These are phyloP conservation scores for Blastobotrys capitulatus DNA, from an alignment of 1,139 yeast species.

Conservation along the genomic window DNA sequence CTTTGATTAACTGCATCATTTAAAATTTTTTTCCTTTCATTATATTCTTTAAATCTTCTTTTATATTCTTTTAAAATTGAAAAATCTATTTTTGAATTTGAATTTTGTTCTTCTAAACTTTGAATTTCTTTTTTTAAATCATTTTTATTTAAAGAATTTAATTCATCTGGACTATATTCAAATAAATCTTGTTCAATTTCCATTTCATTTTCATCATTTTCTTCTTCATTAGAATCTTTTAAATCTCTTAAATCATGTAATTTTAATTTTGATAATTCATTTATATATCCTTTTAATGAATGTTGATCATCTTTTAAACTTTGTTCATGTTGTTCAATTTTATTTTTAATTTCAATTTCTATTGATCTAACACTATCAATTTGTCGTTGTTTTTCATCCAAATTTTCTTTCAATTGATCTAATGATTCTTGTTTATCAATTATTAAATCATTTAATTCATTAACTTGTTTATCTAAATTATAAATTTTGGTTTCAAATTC, in stretches of 20 bases:
- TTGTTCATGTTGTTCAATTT: conserved; percentile 52
- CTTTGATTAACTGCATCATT: conserved; percentile 62
- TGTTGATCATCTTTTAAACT: conserved; percentile 41
- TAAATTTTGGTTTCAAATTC: conserved; percentile 23
- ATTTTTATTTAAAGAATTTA: conserved; percentile 47
- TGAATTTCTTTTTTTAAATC: conserved; percentile 49
- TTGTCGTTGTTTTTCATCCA: conserved; percentile 48
- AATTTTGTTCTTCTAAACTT: conserved; percentile 51
- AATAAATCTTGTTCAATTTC: conserved; percentile 14
- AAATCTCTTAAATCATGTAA: conserved; percentile 28
- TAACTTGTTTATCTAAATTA: conserved; percentile 34
- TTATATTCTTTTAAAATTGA: conserved; percentile 78
- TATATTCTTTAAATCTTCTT: conserved; percentile 57
- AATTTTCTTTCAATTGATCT: conserved; percentile 40
- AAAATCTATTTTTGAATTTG: conserved; percentile 59
- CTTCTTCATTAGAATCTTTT: neutral
- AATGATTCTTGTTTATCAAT: conserved; percentile 33
- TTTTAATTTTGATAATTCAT: conserved; percentile 23
- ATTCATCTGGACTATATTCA: conserved; percentile 47
- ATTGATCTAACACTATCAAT: conserved; percentile 59
- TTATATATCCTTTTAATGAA: conserved; percentile 36
- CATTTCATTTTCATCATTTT: conserved; percentile 8
- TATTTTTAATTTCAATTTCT: conserved; percentile 63
- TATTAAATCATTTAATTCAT: conserved; percentile 28
- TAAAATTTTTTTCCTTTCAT: conserved; percentile 56